Evolutionary conservation across 108 stramenopile genomes (phyloP).

Genomic region (Pseudonitzschia multiseries): DNA sequence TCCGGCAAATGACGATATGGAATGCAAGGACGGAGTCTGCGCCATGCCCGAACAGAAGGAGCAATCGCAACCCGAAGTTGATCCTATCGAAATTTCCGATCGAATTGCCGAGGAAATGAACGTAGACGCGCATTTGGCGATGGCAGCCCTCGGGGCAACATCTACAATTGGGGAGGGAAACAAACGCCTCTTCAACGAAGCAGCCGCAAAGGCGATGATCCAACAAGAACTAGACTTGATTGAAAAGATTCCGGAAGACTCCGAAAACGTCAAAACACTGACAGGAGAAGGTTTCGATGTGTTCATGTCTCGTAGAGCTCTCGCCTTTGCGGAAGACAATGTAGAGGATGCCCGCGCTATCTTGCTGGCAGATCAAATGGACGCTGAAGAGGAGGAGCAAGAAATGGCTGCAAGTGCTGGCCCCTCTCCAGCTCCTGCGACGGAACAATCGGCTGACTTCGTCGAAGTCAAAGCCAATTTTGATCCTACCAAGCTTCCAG

Average conservation of each 20-base stretch:
- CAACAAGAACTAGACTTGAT: constrained; percentile 72
- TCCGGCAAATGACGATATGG: constrained; percentile 24
- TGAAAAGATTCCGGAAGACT: constrained; percentile 56
- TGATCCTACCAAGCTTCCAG: constrained; percentile 63
- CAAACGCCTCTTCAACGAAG: constrained; percentile 47
- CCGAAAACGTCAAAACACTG: constrained; percentile 54
- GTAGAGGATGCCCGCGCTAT: constrained; percentile 84
- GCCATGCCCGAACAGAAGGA: constrained; percentile 31
- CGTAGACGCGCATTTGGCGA: constrained; percentile 57
- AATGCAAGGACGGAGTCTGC: constrained; percentile 67
- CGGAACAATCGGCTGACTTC: constrained; percentile 29
- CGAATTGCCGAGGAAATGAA: constrained; percentile 57
- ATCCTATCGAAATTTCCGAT: constrained; percentile 48
- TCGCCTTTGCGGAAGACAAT: constrained; percentile 80
- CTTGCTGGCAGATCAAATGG: constrained; percentile 77
- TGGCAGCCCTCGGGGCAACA: constrained; percentile 78
- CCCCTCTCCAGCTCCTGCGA: constrained; percentile 24
- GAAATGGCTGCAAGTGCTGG: constrained; percentile 29
- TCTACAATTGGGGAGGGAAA: constrained; percentile 29
- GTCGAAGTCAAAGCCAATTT: constrained; percentile 69
- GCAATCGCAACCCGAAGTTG: constrained; percentile 8
- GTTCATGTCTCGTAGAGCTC: constrained; percentile 64
- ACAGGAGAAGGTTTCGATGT: constrained; percentile 66
- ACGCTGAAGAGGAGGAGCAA: constrained; percentile 60
- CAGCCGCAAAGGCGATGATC: constrained; percentile 68